phyloP scores from a whole-genome alignment of 2,329 filamentous ascomycete species.

The Botrytis cinerea region DNA sequence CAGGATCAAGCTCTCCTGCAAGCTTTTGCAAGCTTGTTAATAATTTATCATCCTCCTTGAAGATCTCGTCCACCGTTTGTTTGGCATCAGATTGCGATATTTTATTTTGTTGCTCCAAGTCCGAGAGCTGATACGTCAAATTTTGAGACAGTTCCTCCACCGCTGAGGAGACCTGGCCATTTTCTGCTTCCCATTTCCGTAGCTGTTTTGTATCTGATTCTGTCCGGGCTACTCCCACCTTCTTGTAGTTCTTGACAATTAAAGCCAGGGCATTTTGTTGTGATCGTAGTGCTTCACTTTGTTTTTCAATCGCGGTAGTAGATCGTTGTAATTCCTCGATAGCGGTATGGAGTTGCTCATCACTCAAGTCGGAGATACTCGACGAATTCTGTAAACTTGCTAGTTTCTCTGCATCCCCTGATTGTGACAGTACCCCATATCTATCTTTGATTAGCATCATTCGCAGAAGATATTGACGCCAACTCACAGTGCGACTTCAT shows the following conservation, averaged over 20 bases:
- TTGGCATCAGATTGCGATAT: conserved; percentile 49
- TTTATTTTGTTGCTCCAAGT: conserved; percentile 55
- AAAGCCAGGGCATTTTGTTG: conserved; percentile 63
- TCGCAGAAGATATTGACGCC: background rate
- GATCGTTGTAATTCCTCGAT: conserved; percentile 65
- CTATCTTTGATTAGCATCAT: conserved; percentile 42
- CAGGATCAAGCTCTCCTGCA: conserved; percentile 58
- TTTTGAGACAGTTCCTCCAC: conserved; percentile 53
- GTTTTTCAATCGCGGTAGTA: conserved; percentile 63
- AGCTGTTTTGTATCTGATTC: conserved; percentile 46
- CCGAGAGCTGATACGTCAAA: conserved; percentile 50
- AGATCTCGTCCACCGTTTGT: conserved; percentile 51
- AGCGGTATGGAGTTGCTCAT: conserved; percentile 61
- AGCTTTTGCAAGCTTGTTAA: conserved; percentile 67
- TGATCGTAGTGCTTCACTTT: conserved; percentile 60
- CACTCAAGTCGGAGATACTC: conserved; percentile 53
- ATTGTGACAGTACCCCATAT: conserved; percentile 52
- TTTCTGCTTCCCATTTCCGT: conserved; percentile 46
- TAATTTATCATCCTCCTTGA: conserved; percentile 65
- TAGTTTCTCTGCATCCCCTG: conserved; percentile 51
- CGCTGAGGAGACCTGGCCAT: conserved; percentile 47
- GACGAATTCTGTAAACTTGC: conserved; percentile 50
- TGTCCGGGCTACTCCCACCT: conserved; percentile 42
- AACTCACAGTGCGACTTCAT: conserved; percentile 56
- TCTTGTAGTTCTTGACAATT: conserved; percentile 50